A percentile compares a stretch with the other conserved stretches of the same genome.
Evolutionary conservation across 306 rosid genomes (phyloP).

Genomic region (Citrullus mucosospermus): DNA sequence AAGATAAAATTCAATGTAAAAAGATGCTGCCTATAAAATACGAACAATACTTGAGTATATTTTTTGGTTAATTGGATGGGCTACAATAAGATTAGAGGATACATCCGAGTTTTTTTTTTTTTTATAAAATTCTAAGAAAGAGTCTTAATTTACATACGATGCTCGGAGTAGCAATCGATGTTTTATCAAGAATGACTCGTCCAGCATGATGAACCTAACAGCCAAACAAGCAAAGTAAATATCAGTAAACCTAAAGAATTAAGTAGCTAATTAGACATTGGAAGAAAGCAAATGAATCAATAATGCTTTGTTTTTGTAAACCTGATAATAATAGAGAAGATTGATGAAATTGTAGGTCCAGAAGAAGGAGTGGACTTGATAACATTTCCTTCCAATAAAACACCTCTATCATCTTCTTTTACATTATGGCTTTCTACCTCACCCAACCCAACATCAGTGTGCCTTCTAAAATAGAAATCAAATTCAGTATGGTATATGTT

Average conservation of each 20-base stretch:
- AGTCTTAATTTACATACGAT: slow-evolving; percentile 47
- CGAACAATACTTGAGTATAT: too few relatives aligned
- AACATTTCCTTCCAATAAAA: slow-evolving; percentile 62
- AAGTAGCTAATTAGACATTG: too few relatives aligned
- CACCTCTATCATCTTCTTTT: slow-evolving; percentile 52
- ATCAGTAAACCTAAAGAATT: slow-evolving; percentile 9
- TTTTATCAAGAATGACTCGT: slow-evolving; percentile 57
- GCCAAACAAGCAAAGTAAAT: background rate
- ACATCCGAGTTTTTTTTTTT: background rate
- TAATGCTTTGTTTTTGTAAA: slow-evolving; percentile 4
- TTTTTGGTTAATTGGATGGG: too few relatives aligned
- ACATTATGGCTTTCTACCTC: slow-evolving; percentile 26
- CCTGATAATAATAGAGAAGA: slow-evolving; percentile 49
- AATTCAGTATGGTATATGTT: slow-evolving; percentile 2
- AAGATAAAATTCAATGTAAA: too few relatives aligned
- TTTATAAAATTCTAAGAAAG: background rate
- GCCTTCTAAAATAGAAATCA: slow-evolving; percentile 36
- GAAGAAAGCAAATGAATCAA: too few relatives aligned
- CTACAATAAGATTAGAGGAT: background rate
- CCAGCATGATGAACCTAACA: slow-evolving; percentile 70
- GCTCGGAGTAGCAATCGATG: slow-evolving; percentile 84
- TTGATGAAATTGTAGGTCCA: slow-evolving; percentile 31
- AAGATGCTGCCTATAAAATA: background rate
- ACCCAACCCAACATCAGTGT: slow-evolving; percentile 49
- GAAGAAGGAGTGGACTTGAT: slow-evolving; percentile 40